Evolutionary conservation across 2,329 filamentous ascomycete genomes (phyloP), one percentile per base, ranked within the genome.

Genomic region (Fonsecaea multimorphosa): DNA sequence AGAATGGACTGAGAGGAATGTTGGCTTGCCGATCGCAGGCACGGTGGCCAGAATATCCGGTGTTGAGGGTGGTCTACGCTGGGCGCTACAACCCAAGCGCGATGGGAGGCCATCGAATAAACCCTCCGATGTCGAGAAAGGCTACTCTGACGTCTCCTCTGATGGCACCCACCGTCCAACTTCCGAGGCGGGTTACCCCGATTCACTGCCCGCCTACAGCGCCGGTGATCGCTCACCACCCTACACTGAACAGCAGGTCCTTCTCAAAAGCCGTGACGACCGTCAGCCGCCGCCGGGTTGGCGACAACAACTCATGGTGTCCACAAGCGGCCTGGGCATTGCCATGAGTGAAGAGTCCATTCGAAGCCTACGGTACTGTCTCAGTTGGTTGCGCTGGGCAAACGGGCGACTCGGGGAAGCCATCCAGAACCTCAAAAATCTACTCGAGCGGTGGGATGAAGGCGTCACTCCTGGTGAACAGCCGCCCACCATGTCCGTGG

Each of bases 321-420:
- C 92, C 4, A 97, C 94, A 0, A 96, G 93, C 0, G 94, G 93
- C 0, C 84, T 98, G 0, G 93, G 93, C 69, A 89, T 96, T 16
- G 93, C 95, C 0, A 92, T 99, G 85, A 96, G 91, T 73, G 90
- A 96, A 19, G 90, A 95, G 73, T 96, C 92, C 24, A 81, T 97
- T 8, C 87, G 89, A 58, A 95, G 90, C 67, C 81, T 99, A 49
- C 92, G 91, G 72, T 94, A 92, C 73, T 97, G 93, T 69, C 81
- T 98, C 1, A 85, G 85, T 27, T 91, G 93, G 84, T 82, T 98
- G 54, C 86, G 89, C 29, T 90, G 89, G 84, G 92, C 92, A 1
- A 96, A 96, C 67, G 88, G 87, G 6, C 91, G 92, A 74, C 88
- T 98, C 63, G 88, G 89, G 54, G 87, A 88, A 55, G 86, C 92